Percentiles rank a stretch among this genome's conserved stretches.
Evolutionary conservation across 1,284 basidiomycete genomes (phyloP).

Genomic region (Butyriboletus appendiculatus): DNA sequence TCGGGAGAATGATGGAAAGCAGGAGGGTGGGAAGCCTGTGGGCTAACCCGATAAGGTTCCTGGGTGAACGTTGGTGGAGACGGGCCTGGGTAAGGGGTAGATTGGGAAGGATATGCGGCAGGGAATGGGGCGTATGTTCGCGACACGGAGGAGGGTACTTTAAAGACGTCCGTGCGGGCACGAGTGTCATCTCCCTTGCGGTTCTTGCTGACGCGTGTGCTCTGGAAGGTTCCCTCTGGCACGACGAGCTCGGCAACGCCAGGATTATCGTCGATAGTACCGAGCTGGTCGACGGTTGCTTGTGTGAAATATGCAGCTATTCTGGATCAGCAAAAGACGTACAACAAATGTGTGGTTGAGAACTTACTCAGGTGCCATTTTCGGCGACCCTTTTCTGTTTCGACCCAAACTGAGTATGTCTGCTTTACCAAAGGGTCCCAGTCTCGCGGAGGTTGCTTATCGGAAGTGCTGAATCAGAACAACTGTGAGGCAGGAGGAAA

Average conservation of each 20-base stretch:
- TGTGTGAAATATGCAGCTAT: conserved; percentile 79
- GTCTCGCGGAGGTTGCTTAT: conserved; percentile 54
- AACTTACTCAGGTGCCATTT: conserved; percentile 78
- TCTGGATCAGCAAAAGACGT: conserved; percentile 14
- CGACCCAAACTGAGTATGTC: conserved; percentile 74
- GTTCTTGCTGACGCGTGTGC: conserved; percentile 56
- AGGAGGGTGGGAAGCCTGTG: conserved; percentile 25
- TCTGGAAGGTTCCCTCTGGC: conserved; percentile 63
- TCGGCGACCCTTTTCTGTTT: conserved; percentile 58
- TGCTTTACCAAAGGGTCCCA: conserved; percentile 78
- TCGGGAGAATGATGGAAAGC: conserved; percentile 26
- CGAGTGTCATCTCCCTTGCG: conserved; percentile 37
- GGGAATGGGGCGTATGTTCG: conserved; percentile 63
- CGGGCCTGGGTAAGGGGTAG: conserved; percentile 32
- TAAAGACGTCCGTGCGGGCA: conserved; percentile 29
- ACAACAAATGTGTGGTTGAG: conserved; percentile 15
- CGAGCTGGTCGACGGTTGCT: conserved; percentile 61
- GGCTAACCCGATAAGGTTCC: conserved; percentile 24
- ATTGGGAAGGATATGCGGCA: conserved; percentile 36
- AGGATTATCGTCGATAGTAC: conserved; percentile 63
- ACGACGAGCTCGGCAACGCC: conserved; percentile 53
- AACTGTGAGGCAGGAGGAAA: conserved; percentile 12
- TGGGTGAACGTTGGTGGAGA: conserved; percentile 25
- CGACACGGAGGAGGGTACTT: conserved; percentile 31
- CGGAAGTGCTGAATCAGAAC: conserved; percentile 30